Evolutionary conservation across 164 flowering plant species (phyloP), one percentile per base, ranked within the genome.

Genomic region (Warburgia ugandensis): DNA sequence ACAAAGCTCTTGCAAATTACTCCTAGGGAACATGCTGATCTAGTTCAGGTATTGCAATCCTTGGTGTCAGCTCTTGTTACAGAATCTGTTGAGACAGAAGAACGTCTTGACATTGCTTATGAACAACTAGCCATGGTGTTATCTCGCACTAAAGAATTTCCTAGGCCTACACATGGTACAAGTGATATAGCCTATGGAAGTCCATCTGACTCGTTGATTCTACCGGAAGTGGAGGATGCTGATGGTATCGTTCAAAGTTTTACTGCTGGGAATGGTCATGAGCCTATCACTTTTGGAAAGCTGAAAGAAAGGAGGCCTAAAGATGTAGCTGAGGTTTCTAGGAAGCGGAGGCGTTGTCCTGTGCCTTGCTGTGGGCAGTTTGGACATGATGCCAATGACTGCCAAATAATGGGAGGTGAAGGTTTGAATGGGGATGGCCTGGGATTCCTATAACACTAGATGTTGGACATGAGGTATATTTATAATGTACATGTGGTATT

Each of bases 181-280:
- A 55, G 63, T 56, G 74, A 60, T 39, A 71, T 71, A 38, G 26
- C 59, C 19, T 75, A 71, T 52, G 62, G 68, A 29, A 67, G 78
- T 61, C 83, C 79, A 54, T 71, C 82, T 7, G 76, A 69, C 35
- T 75, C 86, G 3, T 51, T 79, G 57, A 73, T 79, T 47, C 66
- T 80, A 33, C 77, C 79, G 8, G 85, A 78, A 40, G 85, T 69
- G 22, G 88, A 77, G 50, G 88, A 79, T 56, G 56, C 86, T 35
- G 89, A 81, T 64, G 74, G 68, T 32, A 74, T 79, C n/a, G 73
- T 63, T 26, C 80, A 69, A 32, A 70, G 75, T 55, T 78, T 76
- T 56, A 50, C 72, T 1, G 32, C 60, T 45, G 75, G 62, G 14
- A 66, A 63, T 63, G 59, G 75, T 53, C 75, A 70, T 46, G 81